Evolutionary conservation across 768 basidiomycete species (phyloP).

Genomic region (Coprinopsis strossmayeri): DNA sequence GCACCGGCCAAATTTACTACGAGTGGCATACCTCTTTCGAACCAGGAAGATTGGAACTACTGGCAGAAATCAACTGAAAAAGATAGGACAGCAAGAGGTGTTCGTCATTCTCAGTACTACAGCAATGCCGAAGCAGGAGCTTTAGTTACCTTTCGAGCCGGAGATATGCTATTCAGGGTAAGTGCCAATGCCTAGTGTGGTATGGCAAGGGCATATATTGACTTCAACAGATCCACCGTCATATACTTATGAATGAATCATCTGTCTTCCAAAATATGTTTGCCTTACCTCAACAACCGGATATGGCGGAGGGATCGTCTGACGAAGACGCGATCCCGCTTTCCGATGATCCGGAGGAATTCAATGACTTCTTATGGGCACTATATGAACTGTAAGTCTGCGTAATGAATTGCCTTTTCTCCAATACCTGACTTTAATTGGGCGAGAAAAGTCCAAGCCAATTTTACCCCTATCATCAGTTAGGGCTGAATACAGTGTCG

Average conservation of each 20-base stretch:
- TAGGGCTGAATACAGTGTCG: conserved; percentile 15
- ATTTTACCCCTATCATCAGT: conserved; percentile 19
- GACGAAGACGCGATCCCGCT: conserved; percentile 30
- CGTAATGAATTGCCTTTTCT: too few species aligned
- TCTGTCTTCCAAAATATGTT: conserved; percentile 39
- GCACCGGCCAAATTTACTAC: too few species aligned
- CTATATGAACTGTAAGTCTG: conserved; percentile 42
- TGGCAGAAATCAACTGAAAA: too few species aligned
- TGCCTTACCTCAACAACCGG: conserved; percentile 23
- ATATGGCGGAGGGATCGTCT: conserved; percentile 19
- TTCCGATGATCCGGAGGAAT: conserved; percentile 36
- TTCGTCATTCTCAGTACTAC: conserved; percentile 26
- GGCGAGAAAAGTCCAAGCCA: conserved; percentile 8
- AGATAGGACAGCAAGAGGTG: too few species aligned
- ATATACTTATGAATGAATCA: conserved; percentile 33
- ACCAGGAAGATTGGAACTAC: too few species aligned
- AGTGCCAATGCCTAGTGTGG: conserved; percentile 13
- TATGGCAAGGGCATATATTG: too few species aligned
- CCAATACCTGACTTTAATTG: too few species aligned
- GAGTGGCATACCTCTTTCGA: too few species aligned
- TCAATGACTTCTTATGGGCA: conserved; percentile 44
- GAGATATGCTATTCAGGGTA: conserved; percentile 61
- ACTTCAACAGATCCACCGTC: conserved; percentile 39
- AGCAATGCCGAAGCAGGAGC: conserved; percentile 33
- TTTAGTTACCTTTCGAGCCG: conserved; percentile 55